A percentile compares a stretch with the other conserved stretches of the same genome.
These are phyloP conservation scores for Suillus occidentalis DNA, from an alignment of 768 basidiomycete species.

Conservation along the genomic window DNA sequence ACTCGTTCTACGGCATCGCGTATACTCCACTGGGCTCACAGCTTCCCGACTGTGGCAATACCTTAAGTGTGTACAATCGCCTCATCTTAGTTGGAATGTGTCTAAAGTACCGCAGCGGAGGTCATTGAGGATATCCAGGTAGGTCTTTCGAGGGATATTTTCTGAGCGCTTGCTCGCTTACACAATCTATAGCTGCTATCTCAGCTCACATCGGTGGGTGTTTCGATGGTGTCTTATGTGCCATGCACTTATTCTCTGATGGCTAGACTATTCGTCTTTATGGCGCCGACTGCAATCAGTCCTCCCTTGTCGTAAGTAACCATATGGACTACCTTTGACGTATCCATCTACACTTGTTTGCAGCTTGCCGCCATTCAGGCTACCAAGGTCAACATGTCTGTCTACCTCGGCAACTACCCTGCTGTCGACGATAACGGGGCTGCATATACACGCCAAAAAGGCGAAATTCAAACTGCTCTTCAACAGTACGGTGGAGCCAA, in stretches of 20 bases:
- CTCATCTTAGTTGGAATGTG: conserved; percentile 1
- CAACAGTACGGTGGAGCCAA: conserved; percentile 75
- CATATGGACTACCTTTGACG: neutral
- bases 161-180: conserved; percentile 11
- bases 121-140: conserved; percentile 77
- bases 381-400: conserved; percentile 84
- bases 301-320: conserved; percentile 62
- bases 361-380: conserved; percentile 85
- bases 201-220: conserved; percentile 66
- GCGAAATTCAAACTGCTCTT: conserved; percentile 64
- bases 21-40: conserved; percentile 82
- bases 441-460: conserved; percentile 74
- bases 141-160: conserved; percentile 13
- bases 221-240: neutral
- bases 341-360: neutral
- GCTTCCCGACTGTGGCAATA: conserved; percentile 66
- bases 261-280: conserved; percentile 71
- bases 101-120: conserved; percentile 33
- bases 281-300: conserved; percentile 85
- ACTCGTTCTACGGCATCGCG: conserved; percentile 83
- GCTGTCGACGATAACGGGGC: conserved; percentile 59
- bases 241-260: conserved; percentile 7
- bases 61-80: conserved; percentile 31
- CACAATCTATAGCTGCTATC: conserved; percentile 60
- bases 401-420: conserved; percentile 75